Evolutionary conservation across 805 yeast species (phyloP).

Genomic region (Yamadazyma laniorum): DNA sequence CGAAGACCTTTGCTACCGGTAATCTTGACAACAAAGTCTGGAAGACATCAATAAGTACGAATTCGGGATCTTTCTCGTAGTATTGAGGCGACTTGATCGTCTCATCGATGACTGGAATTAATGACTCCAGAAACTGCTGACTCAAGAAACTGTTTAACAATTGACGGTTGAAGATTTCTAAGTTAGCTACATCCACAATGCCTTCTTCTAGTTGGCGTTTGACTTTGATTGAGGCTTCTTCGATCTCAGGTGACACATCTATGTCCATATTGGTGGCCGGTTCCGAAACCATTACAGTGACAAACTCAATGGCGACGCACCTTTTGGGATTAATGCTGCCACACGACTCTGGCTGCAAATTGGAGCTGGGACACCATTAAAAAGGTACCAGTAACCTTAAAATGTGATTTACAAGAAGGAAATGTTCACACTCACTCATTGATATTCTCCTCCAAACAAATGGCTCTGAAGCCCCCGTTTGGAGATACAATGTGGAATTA

Average conservation of each 20-base stretch:
- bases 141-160: not conserved
- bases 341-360: no score
- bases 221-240: slow-evolving; percentile 2
- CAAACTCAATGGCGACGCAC: no score
- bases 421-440: no score
- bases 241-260: slow-evolving; percentile 10
- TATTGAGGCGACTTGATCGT: slow-evolving; percentile 4
- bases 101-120: slow-evolving; percentile 3
- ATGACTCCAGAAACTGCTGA: slow-evolving; percentile 1
- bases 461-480: no score
- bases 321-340: no score
- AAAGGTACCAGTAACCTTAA: no score
- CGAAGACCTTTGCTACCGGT: slow-evolving; percentile 2
- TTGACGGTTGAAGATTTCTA: slow-evolving; percentile 4
- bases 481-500: no score
- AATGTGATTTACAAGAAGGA: no score
- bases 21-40: slow-evolving; percentile 7
- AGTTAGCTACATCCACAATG: slow-evolving; percentile 1
- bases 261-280: no score
- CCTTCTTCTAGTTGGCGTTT: not conserved
- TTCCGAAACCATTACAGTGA: no score
- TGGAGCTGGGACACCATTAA: no score
- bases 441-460: no score
- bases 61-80: slow-evolving; percentile 7
- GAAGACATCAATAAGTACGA: slow-evolving; percentile 2